phyloP scores from a whole-genome alignment of 768 basidiomycete genomes.

The Russula virescens region DNA sequence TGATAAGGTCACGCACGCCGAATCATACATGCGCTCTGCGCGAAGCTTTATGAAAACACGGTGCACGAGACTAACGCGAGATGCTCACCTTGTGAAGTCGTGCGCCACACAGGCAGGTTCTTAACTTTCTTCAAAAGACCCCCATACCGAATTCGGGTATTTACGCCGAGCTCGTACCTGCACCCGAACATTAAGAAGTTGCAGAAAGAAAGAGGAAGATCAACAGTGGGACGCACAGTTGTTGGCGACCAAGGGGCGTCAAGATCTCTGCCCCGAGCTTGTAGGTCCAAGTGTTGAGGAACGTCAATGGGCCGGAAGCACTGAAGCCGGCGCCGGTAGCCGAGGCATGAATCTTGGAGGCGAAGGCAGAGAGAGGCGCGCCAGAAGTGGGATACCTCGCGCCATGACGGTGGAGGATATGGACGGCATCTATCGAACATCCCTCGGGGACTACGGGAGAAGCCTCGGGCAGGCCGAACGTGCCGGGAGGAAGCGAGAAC shows the following conservation, averaged over 20 bases:
- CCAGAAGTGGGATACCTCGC: no score
- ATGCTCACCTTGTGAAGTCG: constrained; percentile 36
- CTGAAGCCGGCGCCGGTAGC: no score
- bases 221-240: constrained; percentile 28
- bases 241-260: constrained; percentile 43
- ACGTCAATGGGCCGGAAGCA: no score
- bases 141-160: constrained; percentile 44
- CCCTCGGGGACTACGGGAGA: no score
- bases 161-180: constrained; percentile 40
- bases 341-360: no score
- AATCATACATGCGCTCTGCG: constrained; percentile 33
- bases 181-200: neutral
- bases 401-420: no score
- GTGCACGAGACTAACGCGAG: neutral
- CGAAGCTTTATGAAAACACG: neutral
- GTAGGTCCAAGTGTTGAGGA: no score
- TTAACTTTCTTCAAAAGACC: constrained; percentile 38
- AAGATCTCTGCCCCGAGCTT: constrained; percentile 42
- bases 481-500: no score
- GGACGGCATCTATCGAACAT: no score
- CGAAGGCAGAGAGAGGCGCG: no score
- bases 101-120: constrained; percentile 46
- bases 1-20: constrained; percentile 28
- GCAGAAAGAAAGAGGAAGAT: neutral
- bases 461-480: no score